These are phyloP conservation scores for Rhododendron vialii DNA, from an alignment of 148 eudicot species.

Conservation along the genomic window DNA sequence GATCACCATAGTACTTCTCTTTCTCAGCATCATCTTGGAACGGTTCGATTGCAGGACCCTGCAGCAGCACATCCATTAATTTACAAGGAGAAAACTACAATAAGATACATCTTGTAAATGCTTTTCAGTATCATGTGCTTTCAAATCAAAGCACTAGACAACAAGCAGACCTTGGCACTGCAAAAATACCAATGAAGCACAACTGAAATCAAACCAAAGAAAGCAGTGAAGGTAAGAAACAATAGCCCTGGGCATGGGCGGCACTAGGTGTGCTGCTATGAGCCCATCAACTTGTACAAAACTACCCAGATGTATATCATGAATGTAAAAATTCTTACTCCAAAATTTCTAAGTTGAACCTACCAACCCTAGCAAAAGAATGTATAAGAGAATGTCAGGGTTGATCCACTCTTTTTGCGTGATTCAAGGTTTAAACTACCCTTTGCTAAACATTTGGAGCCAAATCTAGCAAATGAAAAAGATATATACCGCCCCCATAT, in stretches of 20 bases:
- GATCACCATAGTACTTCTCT: slow-evolving; percentile 67
- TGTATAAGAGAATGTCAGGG: background rate
- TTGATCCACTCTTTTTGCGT: background rate
- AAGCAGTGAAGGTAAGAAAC: background rate
- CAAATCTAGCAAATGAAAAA: background rate
- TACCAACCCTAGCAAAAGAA: background rate
- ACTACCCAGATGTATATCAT: background rate
- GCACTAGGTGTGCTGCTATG: background rate
- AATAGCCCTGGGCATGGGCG: background rate
- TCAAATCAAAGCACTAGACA: background rate
- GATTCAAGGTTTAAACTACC: background rate
- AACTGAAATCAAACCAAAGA: background rate
- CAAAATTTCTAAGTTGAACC: background rate
- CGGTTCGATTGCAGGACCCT: slow-evolving; percentile 85
- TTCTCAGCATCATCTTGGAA: slow-evolving; percentile 62
- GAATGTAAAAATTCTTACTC: background rate
- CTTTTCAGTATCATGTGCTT: background rate
- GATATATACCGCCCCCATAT: background rate
- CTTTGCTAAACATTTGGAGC: background rate
- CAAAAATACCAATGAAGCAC: background rate
- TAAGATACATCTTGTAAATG: background rate
- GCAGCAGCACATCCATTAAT: slow-evolving; percentile 15
- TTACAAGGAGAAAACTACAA: background rate
- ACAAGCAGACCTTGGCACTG: too few relatives aligned
- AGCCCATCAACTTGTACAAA: background rate